Evolutionary conservation across 1,284 basidiomycete species (phyloP).

Genomic region (Sphagnurus paluster): DNA sequence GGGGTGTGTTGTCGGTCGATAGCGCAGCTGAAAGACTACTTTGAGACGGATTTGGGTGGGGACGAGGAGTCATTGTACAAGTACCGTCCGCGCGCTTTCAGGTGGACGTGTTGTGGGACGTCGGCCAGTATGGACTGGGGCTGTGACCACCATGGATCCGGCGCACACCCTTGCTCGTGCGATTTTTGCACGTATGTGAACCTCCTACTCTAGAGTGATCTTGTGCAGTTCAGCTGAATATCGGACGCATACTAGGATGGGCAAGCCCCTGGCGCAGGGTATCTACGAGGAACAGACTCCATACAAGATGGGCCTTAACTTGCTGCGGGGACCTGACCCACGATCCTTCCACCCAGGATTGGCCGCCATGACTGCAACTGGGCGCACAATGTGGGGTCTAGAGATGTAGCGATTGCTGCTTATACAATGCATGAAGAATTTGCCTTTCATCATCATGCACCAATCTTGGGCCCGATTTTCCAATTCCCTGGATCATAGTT

Average conservation of each 20-base stretch:
- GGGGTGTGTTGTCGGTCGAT: slow-evolving; percentile 6
- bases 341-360: slow-evolving; percentile 26
- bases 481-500: too few relatives aligned
- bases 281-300: slow-evolving; percentile 30
- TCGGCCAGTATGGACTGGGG: slow-evolving; percentile 31
- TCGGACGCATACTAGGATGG: slow-evolving; percentile 32
- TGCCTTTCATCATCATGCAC: too few relatives aligned
- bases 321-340: slow-evolving; percentile 34
- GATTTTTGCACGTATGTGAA: slow-evolving; percentile 35
- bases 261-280: slow-evolving; percentile 30
- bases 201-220: too few relatives aligned
- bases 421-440: too few relatives aligned
- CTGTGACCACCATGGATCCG: slow-evolving; percentile 42
- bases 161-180: slow-evolving; percentile 37
- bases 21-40: slow-evolving; percentile 8
- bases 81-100: slow-evolving; percentile 4
- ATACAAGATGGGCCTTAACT: slow-evolving; percentile 28
- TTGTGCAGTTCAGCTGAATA: too few relatives aligned
- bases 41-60: slow-evolving; percentile 8
- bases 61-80: slow-evolving; percentile 7
- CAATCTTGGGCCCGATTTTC: too few relatives aligned
- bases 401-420: slow-evolving; percentile 18
- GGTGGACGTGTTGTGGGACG: slow-evolving; percentile 16
- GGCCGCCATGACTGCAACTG: slow-evolving; percentile 20
- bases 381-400: slow-evolving; percentile 26